Percentiles rank a stretch among this genome's conserved stretches.
Conservation (phyloP, 192 early-diverging fungal genomes). For the Coemansia sp. region DNA sequence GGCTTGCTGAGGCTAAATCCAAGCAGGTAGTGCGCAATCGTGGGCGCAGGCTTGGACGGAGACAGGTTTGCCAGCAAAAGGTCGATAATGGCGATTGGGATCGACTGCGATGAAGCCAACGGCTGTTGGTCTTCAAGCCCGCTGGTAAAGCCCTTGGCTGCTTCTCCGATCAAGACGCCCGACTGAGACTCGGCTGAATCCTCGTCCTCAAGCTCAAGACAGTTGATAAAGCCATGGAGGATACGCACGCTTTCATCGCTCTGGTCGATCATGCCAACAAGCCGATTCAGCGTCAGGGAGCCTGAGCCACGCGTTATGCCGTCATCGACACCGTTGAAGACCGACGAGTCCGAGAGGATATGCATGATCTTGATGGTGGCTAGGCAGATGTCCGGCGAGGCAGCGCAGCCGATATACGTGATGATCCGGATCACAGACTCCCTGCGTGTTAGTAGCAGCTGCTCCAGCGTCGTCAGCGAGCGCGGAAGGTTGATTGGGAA, state of each 20-base stretch:
- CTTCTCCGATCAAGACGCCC: slow-evolving; percentile 38
- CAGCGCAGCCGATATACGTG: slow-evolving; percentile 67
- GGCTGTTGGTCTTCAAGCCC: slow-evolving; percentile 43
- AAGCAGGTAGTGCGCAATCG: slow-evolving; percentile 87
- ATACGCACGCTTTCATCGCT: slow-evolving; percentile 71
- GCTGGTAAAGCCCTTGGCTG: slow-evolving; percentile 42
- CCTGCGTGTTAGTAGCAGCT: slow-evolving; percentile 73
- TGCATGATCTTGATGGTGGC: slow-evolving; percentile 71
- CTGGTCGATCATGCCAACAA: slow-evolving; percentile 70
- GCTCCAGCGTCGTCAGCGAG: slow-evolving; percentile 74
- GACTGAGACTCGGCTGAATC: slow-evolving; percentile 42
- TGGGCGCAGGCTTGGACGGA: slow-evolving; percentile 61
- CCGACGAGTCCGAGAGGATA: slow-evolving; percentile 70
- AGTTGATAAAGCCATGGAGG: slow-evolving; percentile 74
- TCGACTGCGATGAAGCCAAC: slow-evolving; percentile 55
- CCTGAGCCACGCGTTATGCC: slow-evolving; percentile 41
- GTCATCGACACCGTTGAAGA: slow-evolving; percentile 63
- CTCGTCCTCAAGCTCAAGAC: slow-evolving; percentile 70
- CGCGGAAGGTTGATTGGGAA: slow-evolving; percentile 55
- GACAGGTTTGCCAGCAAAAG: slow-evolving; percentile 78
- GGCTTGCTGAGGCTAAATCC: slow-evolving; percentile 69
- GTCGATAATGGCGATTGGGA: slow-evolving; percentile 84
- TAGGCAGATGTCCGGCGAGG: slow-evolving; percentile 73
- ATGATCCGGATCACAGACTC: slow-evolving; percentile 75
- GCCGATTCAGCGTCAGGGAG: slow-evolving; percentile 65